Conservation (phyloP, 305 asterid genomes). For the Striga hermonthica region DNA sequence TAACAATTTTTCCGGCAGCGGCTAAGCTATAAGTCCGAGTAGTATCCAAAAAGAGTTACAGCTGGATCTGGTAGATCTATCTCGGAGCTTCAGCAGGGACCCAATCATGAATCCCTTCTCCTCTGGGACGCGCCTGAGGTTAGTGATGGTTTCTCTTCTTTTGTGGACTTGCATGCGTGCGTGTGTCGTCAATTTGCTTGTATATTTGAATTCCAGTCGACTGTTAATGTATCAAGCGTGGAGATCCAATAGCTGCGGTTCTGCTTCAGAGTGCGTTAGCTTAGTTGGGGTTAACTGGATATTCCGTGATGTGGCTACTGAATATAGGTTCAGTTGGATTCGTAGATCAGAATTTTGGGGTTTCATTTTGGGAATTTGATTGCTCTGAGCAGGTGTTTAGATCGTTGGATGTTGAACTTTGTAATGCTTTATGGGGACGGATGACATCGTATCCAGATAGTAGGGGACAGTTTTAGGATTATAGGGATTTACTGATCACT, state of each 20-base stretch:
- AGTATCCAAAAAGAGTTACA: slow-evolving; percentile 18
- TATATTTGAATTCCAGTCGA: slow-evolving; percentile 1
- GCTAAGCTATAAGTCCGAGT: slow-evolving; percentile 40
- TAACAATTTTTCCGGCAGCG: slow-evolving; percentile 24
- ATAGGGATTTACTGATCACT: slow-evolving; percentile 14
- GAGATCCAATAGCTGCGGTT: slow-evolving; percentile 17
- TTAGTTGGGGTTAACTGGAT: slow-evolving; percentile 22
- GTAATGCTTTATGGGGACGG: background rate
- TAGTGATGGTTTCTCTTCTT: slow-evolving; percentile 24
- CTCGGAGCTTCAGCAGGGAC: slow-evolving; percentile 58
- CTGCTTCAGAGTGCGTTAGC: slow-evolving; percentile 23
- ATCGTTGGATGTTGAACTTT: background rate
- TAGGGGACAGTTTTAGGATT: slow-evolving; percentile 5
- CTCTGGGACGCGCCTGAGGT: slow-evolving; percentile 92
- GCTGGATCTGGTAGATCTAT: slow-evolving; percentile 81
- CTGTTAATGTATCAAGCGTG: slow-evolving; percentile 24
- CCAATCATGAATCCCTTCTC: slow-evolving; percentile 94
- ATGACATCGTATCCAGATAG: background rate
- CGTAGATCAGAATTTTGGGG: background rate
- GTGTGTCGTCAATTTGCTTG: background rate
- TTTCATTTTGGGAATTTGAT: slow-evolving; percentile 13
- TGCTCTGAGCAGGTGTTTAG: background rate
- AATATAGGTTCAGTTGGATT: slow-evolving; percentile 28
- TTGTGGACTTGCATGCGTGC: too few species aligned
- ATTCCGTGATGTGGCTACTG: slow-evolving; percentile 21